Percentiles rank a stretch among this genome's conserved stretches.
phyloP scores from a whole-genome alignment of 257 asterid species.

The Galeopsis tetrahit region DNA sequence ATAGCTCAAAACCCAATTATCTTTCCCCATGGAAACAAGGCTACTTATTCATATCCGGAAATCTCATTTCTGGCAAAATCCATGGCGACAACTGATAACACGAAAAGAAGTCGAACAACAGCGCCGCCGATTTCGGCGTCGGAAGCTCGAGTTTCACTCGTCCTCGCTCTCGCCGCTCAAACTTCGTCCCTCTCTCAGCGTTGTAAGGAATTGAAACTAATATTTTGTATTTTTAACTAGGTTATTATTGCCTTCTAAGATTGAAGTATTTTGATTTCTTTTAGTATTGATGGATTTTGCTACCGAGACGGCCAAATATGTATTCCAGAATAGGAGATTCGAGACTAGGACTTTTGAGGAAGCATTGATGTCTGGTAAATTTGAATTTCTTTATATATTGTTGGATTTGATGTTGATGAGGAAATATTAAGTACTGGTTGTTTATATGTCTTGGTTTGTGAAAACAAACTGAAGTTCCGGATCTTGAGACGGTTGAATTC shows the following conservation, averaged over 20 bases:
- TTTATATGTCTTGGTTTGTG: not conserved
- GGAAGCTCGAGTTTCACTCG: conserved; percentile 72
- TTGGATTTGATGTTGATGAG: conserved; percentile 19
- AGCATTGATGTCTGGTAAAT: conserved; percentile 86
- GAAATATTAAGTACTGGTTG: not conserved
- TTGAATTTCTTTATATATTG: not conserved
- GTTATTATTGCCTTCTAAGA: conserved; percentile 7
- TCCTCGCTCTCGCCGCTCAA: conserved; percentile 78
- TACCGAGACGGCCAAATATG: conserved; percentile 62
- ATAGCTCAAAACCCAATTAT: conserved; percentile 22
- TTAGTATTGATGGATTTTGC: conserved; percentile 73
- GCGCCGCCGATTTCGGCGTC: conserved; percentile 41
- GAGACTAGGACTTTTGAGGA: conserved; percentile 75
- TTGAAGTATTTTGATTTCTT: conserved; percentile 17
- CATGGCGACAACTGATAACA: conserved; percentile 34
- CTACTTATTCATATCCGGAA: conserved; percentile 7
- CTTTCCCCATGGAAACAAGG: conserved; percentile 17
- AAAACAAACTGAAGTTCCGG: conserved; percentile 56
- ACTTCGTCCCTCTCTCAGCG: conserved; percentile 70
- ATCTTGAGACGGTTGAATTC: conserved; percentile 80
- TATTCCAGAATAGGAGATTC: conserved; percentile 63
- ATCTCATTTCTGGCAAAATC: conserved; percentile 33
- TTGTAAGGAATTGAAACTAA: conserved; percentile 38
- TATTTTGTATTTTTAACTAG: not conserved
- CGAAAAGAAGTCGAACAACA: conserved; percentile 26